Percentiles rank a stretch among this genome's conserved stretches.
These are phyloP conservation scores for Pyronema domesticum DNA, from an alignment of 495 filamentous ascomycete species.

Conservation along the genomic window DNA sequence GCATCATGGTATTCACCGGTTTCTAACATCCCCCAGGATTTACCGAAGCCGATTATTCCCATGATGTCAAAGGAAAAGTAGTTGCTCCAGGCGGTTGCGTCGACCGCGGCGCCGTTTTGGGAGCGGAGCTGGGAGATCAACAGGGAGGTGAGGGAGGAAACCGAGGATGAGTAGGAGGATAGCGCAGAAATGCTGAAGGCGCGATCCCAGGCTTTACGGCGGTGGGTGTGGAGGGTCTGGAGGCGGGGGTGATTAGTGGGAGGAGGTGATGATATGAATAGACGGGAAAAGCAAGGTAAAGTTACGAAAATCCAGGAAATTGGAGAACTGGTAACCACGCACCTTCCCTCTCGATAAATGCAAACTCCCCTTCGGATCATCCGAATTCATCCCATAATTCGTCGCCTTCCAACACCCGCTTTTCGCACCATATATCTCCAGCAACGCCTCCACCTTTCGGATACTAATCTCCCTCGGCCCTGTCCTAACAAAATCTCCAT, in stretches of 20 bases:
- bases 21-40: constrained; percentile 54
- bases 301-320: too few relatives aligned
- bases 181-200: not conserved
- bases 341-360: too few relatives aligned
- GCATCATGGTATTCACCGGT: constrained; percentile 24
- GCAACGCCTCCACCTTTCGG: constrained; percentile 28
- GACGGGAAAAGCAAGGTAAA: too few relatives aligned
- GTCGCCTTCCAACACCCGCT: too few relatives aligned
- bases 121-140: not conserved
- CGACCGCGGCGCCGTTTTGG: constrained; percentile 13
- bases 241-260: too few relatives aligned
- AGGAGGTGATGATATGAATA: too few relatives aligned
- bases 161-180: not conserved
- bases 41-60: constrained; percentile 52
- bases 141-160: not conserved
- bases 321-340: too few relatives aligned
- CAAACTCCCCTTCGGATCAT: too few relatives aligned
- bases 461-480: constrained; percentile 44
- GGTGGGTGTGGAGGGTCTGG: not conserved
- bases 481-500: constrained; percentile 27
- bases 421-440: not conserved
- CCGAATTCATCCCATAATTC: too few relatives aligned
- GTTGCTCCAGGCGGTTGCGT: constrained; percentile 47
- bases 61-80: constrained; percentile 58
- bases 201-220: not conserved